Percentiles rank a stretch among this genome's conserved stretches.
phyloP scores from a whole-genome alignment of 768 basidiomycete genomes.

The Amyloporia xantha region DNA sequence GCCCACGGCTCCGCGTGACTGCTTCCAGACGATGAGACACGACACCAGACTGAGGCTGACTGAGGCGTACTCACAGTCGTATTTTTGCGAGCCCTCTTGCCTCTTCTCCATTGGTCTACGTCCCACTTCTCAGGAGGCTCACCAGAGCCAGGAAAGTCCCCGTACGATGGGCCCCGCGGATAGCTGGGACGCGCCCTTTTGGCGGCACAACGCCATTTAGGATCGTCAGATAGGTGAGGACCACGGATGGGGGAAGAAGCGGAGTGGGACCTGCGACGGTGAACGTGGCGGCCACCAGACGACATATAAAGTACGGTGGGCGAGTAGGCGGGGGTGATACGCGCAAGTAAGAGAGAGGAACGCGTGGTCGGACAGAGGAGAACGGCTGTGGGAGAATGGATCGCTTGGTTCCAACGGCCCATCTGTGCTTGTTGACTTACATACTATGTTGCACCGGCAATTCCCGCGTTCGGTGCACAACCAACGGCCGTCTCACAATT shows the following conservation, averaged over 20 bases:
- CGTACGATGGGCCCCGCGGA: conserved; percentile 27
- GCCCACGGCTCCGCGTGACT: neutral
- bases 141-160: conserved; percentile 23
- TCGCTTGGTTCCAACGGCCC: too few species aligned
- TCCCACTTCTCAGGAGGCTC: conserved; percentile 40
- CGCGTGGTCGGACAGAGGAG: neutral
- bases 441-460: neutral
- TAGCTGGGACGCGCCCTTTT: conserved; percentile 46
- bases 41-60: neutral
- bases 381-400: neutral
- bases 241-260: conserved; percentile 31
- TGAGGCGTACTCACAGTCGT: conserved; percentile 32
- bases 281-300: conserved; percentile 28
- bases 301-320: conserved; percentile 24
- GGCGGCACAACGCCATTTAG: conserved; percentile 37
- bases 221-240: conserved; percentile 29
- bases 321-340: conserved; percentile 4
- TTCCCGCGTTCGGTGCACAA: neutral
- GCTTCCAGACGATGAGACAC: neutral
- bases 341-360: neutral
- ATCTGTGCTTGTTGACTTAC: neutral
- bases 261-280: conserved; percentile 52
- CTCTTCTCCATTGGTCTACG: conserved; percentile 45
- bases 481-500: neutral
- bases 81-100: conserved; percentile 48